These are phyloP conservation scores for Blastomyces parvus DNA, from an alignment of 2,329 filamentous ascomycete species.

Conservation along the genomic window DNA sequence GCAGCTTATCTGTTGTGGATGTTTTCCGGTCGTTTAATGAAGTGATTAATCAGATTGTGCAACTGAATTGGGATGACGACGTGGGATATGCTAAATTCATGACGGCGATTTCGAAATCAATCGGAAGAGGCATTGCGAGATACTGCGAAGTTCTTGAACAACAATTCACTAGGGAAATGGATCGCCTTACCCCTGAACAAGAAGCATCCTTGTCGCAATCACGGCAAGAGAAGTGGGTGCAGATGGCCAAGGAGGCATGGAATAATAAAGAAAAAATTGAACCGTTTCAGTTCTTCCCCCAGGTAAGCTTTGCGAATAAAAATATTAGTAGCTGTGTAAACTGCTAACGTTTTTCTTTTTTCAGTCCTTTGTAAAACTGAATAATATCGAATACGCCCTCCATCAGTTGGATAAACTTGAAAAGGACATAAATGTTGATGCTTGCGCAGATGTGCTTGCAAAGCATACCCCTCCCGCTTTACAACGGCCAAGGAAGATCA, in stretches of 20 bases:
- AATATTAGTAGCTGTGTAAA: background rate
- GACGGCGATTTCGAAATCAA: conserved; percentile 79
- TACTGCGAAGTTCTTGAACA: conserved; percentile 90
- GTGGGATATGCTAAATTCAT: conserved; percentile 94
- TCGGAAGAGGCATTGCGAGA: conserved; percentile 69
- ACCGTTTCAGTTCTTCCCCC: conserved; percentile 90
- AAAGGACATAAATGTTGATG: conserved; percentile 80
- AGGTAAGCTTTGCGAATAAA: conserved; percentile 48
- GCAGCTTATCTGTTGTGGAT: conserved; percentile 88
- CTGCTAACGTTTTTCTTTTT: conserved; percentile 19
- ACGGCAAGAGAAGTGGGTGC: conserved; percentile 84
- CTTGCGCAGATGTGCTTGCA: conserved; percentile 71
- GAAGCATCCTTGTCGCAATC: conserved; percentile 67
- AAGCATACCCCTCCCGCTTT: conserved; percentile 62
- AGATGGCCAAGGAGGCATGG: conserved; percentile 89
- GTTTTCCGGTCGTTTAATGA: conserved; percentile 92
- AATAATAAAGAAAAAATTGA: conserved; percentile 85
- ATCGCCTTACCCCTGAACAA: conserved; percentile 79
- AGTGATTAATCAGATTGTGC: conserved; percentile 73
- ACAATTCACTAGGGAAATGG: conserved; percentile 84
- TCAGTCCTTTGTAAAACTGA: conserved; percentile 92
- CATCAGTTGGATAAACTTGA: conserved; percentile 86
- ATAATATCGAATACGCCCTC: conserved; percentile 94
- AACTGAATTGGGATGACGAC: conserved; percentile 87
- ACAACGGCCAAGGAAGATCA: conserved; percentile 58